Base-by-base conservation (phyloP, 371 early-diverging fungal genomes). In the Actinomortierella wolfii region DNA sequence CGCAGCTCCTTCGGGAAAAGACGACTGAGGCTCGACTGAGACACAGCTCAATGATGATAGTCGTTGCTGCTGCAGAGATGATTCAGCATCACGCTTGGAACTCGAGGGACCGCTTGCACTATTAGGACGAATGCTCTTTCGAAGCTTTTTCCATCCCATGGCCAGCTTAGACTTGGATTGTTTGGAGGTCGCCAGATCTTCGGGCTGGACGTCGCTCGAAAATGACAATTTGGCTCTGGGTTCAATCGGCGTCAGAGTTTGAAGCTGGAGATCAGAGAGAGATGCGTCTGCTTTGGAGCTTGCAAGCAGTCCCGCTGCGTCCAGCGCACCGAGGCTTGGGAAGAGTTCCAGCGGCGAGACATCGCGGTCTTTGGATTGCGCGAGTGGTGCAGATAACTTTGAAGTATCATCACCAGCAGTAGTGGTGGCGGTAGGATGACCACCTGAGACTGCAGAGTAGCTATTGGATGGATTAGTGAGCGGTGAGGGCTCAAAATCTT, bases 81-180 rank as follows among this genome's bases (percentile, higher is more conserved):
- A 39, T 26, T 18, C 28, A 2, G 34, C 40, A 2, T 52, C 34
- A 11, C 34, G 34, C 34, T 34, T 34, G 34, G 34, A 34, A 11
- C 4, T 34, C 34, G 34, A 34, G 11, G 34, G 58, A 39, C 52
- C 44, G 34, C 17, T 20, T 17, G 21, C 24, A n/a, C 41, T 41
- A 29, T 21, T 48, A 17, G 51, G 56, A 11, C 59, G 59, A 8
- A 65, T 43, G 11, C 66, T 59, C 25, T 55, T 50, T 4, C 66
- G 66, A 39, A 65, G 42, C 40, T 54, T 59, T 21, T 65, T 65
- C 66, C 66, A 65, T 21, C 66, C 59, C 46, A 54, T 59, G 34
- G 41, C 44, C 5, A 65, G 40, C 20, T 59, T 65, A 6, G 46
- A 65, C 14, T 51, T 55, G 9, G 54, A 25, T 11, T 34, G 34